Evolutionary conservation across 1,284 basidiomycete species (phyloP), one percentile per base, ranked within the genome.

Genomic region (Retiboletus fuscus): DNA sequence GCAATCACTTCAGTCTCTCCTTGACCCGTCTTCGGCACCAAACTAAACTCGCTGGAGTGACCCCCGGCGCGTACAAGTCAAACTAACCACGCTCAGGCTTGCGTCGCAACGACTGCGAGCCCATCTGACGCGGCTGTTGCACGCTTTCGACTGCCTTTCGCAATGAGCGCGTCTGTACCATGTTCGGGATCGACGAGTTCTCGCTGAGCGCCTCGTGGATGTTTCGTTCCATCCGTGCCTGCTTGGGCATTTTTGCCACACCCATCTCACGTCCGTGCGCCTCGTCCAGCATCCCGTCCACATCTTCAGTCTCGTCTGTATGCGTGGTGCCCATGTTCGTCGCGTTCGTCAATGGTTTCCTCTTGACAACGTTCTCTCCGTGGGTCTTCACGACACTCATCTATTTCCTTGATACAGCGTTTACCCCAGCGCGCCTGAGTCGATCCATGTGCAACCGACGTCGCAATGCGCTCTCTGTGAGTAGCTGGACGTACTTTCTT

Each of bases 121-220:
- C 26, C 34, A 12, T 39, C 22, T 64, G 69, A 46, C 64, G 69
- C 11, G n/a, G 26, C 44, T 57, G 72, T 22, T 39, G 3, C 34
- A 39, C 34, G 34, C 11, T 39, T 4, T 39, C 34, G 34, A 39
- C 34, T 10, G 34, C 34, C 34, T 39, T 39, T 39, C 34, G 34
- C 34, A 39, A 39, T 8, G 7, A 39, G 11, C 34, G 8, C 34
- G 7, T 39, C 34, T 39, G 34, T 7, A 39, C 34, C 34, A 39
- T 39, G 34, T 39, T 77, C 46, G 67, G 58, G 24, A 77, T 69
- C 49, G 76, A 78, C 65, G 79, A 2, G 64, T 79, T 79, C 74
- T 79, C 80, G 26, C 63, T 65, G 3, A 80, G 63, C 15, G 64
- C 66, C 1, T 64, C 65, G 28, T 64, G 34, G 34, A 39, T 39